phyloP scores from a whole-genome alignment of 345 rosid species.

The Linum trigynum region DNA sequence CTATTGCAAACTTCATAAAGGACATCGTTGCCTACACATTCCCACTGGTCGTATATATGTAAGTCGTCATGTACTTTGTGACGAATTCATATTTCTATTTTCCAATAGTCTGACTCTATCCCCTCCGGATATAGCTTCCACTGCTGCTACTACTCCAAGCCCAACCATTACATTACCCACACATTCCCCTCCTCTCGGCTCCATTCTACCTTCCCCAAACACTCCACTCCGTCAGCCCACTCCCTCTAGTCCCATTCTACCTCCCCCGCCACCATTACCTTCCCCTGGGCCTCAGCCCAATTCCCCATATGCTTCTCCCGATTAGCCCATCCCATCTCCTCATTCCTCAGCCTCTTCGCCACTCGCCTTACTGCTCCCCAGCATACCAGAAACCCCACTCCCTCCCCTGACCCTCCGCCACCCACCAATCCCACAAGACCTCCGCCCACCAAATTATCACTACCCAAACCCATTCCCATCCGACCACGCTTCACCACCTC shows the following conservation, averaged over 20 bases:
- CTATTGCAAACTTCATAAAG: not conserved
- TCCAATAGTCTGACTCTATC: not conserved
- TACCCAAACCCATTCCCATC: not conserved
- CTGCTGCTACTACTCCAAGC: not conserved
- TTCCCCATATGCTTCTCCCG: too few species aligned
- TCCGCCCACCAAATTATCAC: not conserved
- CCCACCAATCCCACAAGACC: conserved; percentile 8
- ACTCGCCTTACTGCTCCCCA: not conserved
- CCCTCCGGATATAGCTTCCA: not conserved
- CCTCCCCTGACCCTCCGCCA: conserved; percentile 1
- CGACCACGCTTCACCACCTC: not conserved
- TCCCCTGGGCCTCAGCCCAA: too few species aligned
- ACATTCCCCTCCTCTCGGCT: too few species aligned
- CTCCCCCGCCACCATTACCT: too few species aligned
- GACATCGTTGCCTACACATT: not conserved
- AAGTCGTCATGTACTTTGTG: conserved; percentile 11
- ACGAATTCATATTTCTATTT: conserved; percentile 8
- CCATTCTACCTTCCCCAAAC: too few species aligned
- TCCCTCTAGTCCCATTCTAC: too few species aligned
- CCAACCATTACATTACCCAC: too few species aligned
- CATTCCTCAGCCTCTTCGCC: conserved; percentile 9
- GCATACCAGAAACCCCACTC: conserved; percentile 1
- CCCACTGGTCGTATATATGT: not conserved
- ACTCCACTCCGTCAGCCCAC: too few species aligned
- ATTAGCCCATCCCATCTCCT: not conserved